phyloP scores from a whole-genome alignment of 257 asterid genomes.

The Plectranthus barbatus region DNA sequence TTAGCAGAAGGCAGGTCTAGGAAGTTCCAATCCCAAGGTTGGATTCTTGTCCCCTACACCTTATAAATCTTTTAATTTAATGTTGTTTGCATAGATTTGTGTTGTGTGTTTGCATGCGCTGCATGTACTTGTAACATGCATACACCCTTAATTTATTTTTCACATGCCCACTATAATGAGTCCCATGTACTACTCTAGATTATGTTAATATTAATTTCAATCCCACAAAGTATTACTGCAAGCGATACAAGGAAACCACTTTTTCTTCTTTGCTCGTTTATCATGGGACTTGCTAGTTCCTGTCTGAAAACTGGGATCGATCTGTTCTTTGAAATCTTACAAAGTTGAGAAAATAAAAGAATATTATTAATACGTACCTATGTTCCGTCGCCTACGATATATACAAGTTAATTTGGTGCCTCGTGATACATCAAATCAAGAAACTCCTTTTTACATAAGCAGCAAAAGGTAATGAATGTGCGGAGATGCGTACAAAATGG shows the following conservation, averaged over 20 bases:
- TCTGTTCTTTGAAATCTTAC: no score
- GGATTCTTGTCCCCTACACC: slow-evolving; percentile 3
- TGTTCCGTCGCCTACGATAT: no score
- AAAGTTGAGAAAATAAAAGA: no score
- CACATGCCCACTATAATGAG: background rate
- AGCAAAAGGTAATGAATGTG: slow-evolving; percentile 16
- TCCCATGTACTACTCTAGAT: slow-evolving; percentile 13
- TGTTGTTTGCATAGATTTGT: slow-evolving; percentile 12
- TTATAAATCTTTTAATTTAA: no score
- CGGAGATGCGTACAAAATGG: background rate
- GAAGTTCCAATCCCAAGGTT: background rate
- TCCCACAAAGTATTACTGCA: no score
- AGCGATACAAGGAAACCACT: no score
- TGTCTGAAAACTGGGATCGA: no score
- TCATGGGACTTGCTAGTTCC: no score
- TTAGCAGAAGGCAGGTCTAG: no score
- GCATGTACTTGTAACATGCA: slow-evolving; percentile 4
- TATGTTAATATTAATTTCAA: no score
- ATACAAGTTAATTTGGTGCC: background rate
- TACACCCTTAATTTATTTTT: background rate
- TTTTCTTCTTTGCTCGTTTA: no score
- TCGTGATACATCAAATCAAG: slow-evolving; percentile 22
- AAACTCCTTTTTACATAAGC: background rate
- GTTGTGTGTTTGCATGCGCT: slow-evolving; percentile 8
- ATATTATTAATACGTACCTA: no score